Evolutionary conservation across 2,329 filamentous ascomycete species (phyloP).

Genomic region (Fusarium papillatum): DNA sequence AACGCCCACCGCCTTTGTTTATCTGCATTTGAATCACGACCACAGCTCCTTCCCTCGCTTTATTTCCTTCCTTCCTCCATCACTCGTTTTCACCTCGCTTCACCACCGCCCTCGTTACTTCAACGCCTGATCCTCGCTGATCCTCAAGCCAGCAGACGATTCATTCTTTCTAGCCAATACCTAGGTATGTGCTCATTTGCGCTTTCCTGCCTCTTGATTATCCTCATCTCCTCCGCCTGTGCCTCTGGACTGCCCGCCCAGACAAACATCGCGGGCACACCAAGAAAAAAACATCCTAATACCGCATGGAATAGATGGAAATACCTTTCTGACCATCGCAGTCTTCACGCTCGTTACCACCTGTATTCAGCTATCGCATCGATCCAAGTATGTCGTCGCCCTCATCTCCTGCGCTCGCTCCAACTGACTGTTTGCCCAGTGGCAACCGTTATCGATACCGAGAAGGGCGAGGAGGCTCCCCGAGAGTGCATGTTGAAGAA

Average conservation of each 20-base stretch:
- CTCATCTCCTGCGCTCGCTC: not conserved
- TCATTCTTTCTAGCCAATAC: constrained; percentile 25
- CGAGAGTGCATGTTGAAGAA: constrained; percentile 20
- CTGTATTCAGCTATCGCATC: constrained; percentile 9
- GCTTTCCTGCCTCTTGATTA: not conserved
- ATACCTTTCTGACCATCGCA: constrained; percentile 12
- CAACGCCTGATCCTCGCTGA: constrained; percentile 30
- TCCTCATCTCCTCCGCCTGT: not conserved
- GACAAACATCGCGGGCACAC: not conserved
- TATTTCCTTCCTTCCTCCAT: constrained; percentile 28
- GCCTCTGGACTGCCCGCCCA: not conserved
- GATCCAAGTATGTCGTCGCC: constrained; percentile 30
- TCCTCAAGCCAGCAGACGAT: constrained; percentile 8
- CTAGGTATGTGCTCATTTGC: constrained; percentile 17
- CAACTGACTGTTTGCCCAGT: constrained; percentile 38
- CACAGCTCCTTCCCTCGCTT: constrained; percentile 1
- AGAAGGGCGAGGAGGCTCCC: constrained; percentile 35
- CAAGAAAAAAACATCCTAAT: not conserved
- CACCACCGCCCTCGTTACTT: constrained; percentile 22
- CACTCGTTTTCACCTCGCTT: constrained; percentile 20
- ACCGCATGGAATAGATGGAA: not conserved
- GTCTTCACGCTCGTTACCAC: constrained; percentile 37
- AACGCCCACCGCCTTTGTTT: constrained; percentile 19
- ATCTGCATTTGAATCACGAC: constrained; percentile 24
- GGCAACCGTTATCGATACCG: constrained; percentile 45